These are phyloP conservation scores for Aspergillus fumigatiaffinis DNA, from an alignment of 2,329 filamentous ascomycete species.

Conservation along the genomic window DNA sequence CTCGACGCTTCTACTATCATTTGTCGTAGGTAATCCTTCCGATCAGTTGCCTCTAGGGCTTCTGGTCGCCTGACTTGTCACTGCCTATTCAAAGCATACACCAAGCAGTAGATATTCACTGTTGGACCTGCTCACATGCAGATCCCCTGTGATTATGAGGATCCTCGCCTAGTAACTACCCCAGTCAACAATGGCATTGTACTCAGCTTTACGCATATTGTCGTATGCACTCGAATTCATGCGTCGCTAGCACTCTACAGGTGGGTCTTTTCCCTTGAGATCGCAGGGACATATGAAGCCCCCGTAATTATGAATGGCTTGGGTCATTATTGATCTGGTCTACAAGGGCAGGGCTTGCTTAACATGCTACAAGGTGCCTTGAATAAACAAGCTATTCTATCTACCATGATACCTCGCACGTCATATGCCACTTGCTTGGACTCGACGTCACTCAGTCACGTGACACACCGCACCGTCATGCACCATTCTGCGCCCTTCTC, in stretches of 20 bases:
- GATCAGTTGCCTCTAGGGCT: neutral
- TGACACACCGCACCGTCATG: slow-evolving; percentile 16
- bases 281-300: too few relatives aligned
- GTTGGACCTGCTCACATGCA: neutral
- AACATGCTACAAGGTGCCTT: neutral
- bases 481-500: slow-evolving; percentile 1
- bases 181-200: neutral
- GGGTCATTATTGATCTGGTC: neutral
- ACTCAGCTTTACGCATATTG: neutral
- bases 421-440: neutral
- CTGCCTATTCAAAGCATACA: neutral
- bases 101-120: neutral
- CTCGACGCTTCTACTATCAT: neutral
- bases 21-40: neutral
- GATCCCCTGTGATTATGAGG: neutral
- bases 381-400: neutral
- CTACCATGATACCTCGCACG: neutral
- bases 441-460: slow-evolving; percentile 20
- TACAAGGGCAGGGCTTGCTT: neutral
- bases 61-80: neutral
- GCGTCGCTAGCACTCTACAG: neutral
- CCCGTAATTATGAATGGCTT: too few relatives aligned
- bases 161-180: neutral
- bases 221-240: neutral
- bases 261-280: too few relatives aligned